phyloP scores from a whole-genome alignment of 2,329 filamentous ascomycete species.

The Fusarium coffeatum region DNA sequence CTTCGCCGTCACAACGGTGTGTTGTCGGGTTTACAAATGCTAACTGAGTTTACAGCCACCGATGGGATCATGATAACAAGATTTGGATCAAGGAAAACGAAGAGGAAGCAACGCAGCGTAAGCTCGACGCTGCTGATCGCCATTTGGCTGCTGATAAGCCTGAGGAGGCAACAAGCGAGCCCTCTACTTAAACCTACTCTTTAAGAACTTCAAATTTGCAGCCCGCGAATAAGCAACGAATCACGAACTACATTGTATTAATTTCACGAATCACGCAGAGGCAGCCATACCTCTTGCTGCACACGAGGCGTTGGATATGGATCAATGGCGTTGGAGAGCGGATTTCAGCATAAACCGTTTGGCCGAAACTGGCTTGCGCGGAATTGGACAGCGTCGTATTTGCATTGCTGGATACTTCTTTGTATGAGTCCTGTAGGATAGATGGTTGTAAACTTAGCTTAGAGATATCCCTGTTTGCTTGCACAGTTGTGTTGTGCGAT shows the following conservation, averaged over 20 bases:
- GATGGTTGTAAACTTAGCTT: slow-evolving; percentile 7
- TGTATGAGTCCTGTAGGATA: slow-evolving; percentile 3
- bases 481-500: background rate
- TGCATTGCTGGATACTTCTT: slow-evolving; percentile 24
- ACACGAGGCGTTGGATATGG: slow-evolving; percentile 32
- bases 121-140: slow-evolving; percentile 43
- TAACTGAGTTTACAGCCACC: slow-evolving; percentile 60
- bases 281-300: slow-evolving; percentile 1
- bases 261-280: slow-evolving; percentile 3
- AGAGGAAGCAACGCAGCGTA: slow-evolving; percentile 43
- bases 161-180: background rate
- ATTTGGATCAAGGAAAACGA: slow-evolving; percentile 66
- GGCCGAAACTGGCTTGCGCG: slow-evolving; percentile 11
- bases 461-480: slow-evolving; percentile 14
- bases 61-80: slow-evolving; percentile 67
- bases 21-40: slow-evolving; percentile 12
- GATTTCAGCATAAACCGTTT: slow-evolving; percentile 6
- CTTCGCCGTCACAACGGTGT: background rate
- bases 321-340: slow-evolving; percentile 31
- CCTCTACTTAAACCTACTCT: background rate
- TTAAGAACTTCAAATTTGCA: background rate
- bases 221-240: slow-evolving; percentile 18
- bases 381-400: slow-evolving; percentile 6
- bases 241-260: slow-evolving; percentile 13
- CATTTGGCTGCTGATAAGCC: slow-evolving; percentile 40